Evolutionary conservation across 2,329 filamentous ascomycete species (phyloP).

Genomic region (Shiraia sp.): DNA sequence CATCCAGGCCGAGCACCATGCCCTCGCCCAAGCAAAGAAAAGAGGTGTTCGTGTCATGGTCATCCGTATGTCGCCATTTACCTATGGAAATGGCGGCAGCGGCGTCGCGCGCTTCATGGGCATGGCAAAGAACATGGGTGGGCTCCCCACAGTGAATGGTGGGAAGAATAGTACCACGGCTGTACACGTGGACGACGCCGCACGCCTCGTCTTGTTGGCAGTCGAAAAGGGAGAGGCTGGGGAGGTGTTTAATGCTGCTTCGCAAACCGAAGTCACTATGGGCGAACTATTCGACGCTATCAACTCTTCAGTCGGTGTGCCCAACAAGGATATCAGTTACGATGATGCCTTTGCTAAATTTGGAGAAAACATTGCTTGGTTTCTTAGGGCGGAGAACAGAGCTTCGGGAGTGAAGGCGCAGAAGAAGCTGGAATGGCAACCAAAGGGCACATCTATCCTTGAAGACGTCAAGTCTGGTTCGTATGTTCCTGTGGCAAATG

Average conservation of each 20-base stretch:
- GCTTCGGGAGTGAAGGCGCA: slow-evolving; percentile 45
- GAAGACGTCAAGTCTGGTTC: neutral
- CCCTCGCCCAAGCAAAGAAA: slow-evolving; percentile 16
- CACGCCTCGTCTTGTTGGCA: slow-evolving; percentile 46
- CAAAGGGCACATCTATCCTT: slow-evolving; percentile 1
- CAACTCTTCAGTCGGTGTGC: slow-evolving; percentile 24
- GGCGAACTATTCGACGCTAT: slow-evolving; percentile 37
- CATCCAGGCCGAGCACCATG: no score
- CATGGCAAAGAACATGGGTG: slow-evolving; percentile 38
- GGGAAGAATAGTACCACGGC: slow-evolving; percentile 32
- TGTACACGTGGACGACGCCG: slow-evolving; percentile 52
- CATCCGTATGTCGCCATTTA: slow-evolving; percentile 50
- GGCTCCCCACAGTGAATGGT: slow-evolving; percentile 25
- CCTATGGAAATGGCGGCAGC: slow-evolving; percentile 51
- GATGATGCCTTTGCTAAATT: slow-evolving; percentile 32
- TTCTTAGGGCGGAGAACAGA: slow-evolving; percentile 42
- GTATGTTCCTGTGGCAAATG: slow-evolving; percentile 1
- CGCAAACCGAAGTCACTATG: slow-evolving; percentile 38
- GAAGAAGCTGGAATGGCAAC: slow-evolving; percentile 46
- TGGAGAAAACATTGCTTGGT: slow-evolving; percentile 39
- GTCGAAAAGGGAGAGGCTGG: slow-evolving; percentile 41
- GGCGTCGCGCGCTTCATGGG: slow-evolving; percentile 34
- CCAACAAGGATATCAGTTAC: slow-evolving; percentile 12
- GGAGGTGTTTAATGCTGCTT: slow-evolving; percentile 40
- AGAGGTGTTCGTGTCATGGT: slow-evolving; percentile 42